Percentiles rank a stretch among this genome's conserved stretches.
phyloP scores from a whole-genome alignment of 805 yeast genomes.

The Candida dajiaensis region DNA sequence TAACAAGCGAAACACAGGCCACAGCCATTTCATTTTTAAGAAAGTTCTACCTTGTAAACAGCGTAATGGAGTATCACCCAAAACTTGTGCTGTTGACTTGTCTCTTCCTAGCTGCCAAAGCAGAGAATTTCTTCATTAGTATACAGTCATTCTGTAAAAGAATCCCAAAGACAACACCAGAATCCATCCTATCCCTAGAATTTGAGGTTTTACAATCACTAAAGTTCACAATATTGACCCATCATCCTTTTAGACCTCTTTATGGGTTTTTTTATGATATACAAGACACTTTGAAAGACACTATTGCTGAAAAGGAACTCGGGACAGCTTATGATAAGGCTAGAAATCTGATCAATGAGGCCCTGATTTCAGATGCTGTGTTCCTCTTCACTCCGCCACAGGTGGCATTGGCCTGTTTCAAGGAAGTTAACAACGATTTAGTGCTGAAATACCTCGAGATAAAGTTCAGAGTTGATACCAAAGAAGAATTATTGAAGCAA shows the following conservation, averaged over 20 bases:
- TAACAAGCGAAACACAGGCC: slow-evolving; percentile 29
- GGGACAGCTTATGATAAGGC: slow-evolving; percentile 71
- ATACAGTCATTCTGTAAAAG: slow-evolving; percentile 72
- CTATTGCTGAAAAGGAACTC: slow-evolving; percentile 47
- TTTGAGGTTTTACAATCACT: slow-evolving; percentile 69
- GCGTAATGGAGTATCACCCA: slow-evolving; percentile 87
- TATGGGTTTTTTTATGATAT: slow-evolving; percentile 93
- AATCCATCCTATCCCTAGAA: slow-evolving; percentile 70
- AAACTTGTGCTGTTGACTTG: slow-evolving; percentile 75
- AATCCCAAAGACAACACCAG: slow-evolving; percentile 61
- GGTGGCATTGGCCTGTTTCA: slow-evolving; percentile 82
- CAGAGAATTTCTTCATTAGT: slow-evolving; percentile 86
- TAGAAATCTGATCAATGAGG: slow-evolving; percentile 54
- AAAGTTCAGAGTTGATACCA: slow-evolving; percentile 37
- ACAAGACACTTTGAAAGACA: slow-evolving; percentile 45
- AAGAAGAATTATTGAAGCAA: slow-evolving; percentile 9
- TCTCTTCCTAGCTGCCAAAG: slow-evolving; percentile 85
- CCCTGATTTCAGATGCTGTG: slow-evolving; percentile 69
- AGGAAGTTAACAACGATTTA: slow-evolving; percentile 56
- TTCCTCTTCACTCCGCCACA: slow-evolving; percentile 91
- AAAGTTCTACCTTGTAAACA: slow-evolving; percentile 71
- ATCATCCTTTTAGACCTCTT: slow-evolving; percentile 84
- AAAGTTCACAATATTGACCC: slow-evolving; percentile 75
- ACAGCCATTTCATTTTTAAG: slow-evolving; percentile 82
- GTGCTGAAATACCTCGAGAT: slow-evolving; percentile 61